Conservation (phyloP, 2,329 filamentous ascomycete species). For the Ceratocystis harringtonii region DNA sequence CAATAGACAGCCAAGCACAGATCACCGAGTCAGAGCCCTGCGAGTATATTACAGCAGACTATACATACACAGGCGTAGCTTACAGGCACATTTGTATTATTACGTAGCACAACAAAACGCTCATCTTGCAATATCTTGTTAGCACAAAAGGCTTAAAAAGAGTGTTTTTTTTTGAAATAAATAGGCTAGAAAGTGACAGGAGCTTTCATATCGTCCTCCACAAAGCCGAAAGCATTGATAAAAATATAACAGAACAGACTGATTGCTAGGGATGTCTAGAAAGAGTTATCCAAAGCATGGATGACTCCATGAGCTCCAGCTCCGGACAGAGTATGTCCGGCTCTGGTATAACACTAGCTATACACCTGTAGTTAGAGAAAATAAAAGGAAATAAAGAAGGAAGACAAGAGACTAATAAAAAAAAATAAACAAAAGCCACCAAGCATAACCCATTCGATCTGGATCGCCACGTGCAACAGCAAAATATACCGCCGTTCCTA, state of each 20-base stretch:
- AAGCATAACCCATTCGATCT: not conserved
- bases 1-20: not conserved
- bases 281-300: not conserved
- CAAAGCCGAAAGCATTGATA: not conserved
- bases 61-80: not conserved
- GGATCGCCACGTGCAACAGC: not conserved
- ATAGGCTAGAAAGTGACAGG: not conserved
- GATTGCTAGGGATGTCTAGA: not conserved
- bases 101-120: too few relatives aligned
- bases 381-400: not conserved
- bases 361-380: not conserved
- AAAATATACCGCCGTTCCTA: conserved; percentile 1
- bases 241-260: not conserved
- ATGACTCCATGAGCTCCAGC: not conserved
- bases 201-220: not conserved
- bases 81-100: not conserved
- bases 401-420: not conserved
- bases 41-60: not conserved
- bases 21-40: not conserved
- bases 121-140: not conserved
- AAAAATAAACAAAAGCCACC: not conserved
- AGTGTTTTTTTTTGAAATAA: not conserved
- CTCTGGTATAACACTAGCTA: not conserved
- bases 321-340: not conserved
- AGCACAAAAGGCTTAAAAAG: not conserved